phyloP scores from a whole-genome alignment of 108 stramenopile species.

The Cylindrotheca closterium region DNA sequence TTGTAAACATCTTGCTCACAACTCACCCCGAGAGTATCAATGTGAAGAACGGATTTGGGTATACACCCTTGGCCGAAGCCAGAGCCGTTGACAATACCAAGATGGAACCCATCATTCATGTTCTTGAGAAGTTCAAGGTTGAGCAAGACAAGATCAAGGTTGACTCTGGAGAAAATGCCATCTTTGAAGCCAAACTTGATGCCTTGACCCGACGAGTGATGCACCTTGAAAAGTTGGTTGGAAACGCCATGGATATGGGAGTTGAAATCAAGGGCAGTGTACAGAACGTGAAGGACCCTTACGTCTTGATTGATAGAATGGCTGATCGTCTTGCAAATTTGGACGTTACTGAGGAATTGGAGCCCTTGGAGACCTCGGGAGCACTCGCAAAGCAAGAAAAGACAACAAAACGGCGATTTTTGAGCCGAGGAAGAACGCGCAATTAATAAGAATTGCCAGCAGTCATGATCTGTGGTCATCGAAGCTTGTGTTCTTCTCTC shows the following conservation, averaged over 20 bases:
- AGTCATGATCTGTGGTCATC: background rate
- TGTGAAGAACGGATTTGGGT: constrained; percentile 83
- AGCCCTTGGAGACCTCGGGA: no score
- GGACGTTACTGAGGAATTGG: constrained; percentile 16
- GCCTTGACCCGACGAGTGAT: constrained; percentile 41
- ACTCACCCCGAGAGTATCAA: constrained; percentile 84
- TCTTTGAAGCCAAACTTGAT: constrained; percentile 44
- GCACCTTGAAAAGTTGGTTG: constrained; percentile 44
- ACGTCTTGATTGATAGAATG: constrained; percentile 36
- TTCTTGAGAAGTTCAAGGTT: constrained; percentile 74
- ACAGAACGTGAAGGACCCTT: constrained; percentile 37
- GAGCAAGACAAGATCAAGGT: constrained; percentile 58
- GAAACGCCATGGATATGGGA: constrained; percentile 36
- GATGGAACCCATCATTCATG: constrained; percentile 73
- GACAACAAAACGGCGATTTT: constrained; percentile 15
- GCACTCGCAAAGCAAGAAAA: background rate
- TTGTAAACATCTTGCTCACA: constrained; percentile 63
- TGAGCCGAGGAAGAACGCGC: constrained; percentile 3
- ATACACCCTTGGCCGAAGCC: constrained; percentile 82
- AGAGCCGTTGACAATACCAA: constrained; percentile 60
- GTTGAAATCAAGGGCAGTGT: constrained; percentile 44
- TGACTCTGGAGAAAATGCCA: constrained; percentile 27
- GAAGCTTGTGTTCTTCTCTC: constrained; percentile 14
- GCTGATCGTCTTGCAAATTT: constrained; percentile 46
- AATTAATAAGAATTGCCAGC: background rate